Conservation (phyloP, 2,329 filamentous ascomycete species). For the Ustulina deusta region DNA sequence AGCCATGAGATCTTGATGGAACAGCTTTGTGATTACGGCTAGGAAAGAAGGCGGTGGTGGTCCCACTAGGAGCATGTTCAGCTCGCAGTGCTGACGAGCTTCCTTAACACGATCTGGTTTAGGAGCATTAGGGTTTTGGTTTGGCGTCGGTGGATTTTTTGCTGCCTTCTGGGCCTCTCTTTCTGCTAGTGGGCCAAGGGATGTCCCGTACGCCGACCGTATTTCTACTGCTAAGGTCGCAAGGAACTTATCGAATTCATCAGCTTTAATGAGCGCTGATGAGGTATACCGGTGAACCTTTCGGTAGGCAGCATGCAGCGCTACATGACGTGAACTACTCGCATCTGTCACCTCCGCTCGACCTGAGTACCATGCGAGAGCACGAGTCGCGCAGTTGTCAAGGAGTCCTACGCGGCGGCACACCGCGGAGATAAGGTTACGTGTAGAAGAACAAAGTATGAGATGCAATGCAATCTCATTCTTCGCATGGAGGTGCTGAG, state of each 20-base stretch:
- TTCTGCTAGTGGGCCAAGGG: slow-evolving; percentile 58
- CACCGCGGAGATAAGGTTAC: slow-evolving; percentile 76
- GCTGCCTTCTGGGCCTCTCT: slow-evolving; percentile 58
- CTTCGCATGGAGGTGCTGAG: slow-evolving; percentile 63
- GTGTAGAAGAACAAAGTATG: slow-evolving; percentile 78
- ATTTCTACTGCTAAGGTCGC: slow-evolving; percentile 62
- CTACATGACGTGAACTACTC: slow-evolving; percentile 60
- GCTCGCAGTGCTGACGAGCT: slow-evolving; percentile 62
- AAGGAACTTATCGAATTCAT: slow-evolving; percentile 73
- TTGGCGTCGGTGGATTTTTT: slow-evolving; percentile 60
- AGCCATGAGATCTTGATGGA: slow-evolving; percentile 68
- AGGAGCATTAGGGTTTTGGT: slow-evolving; percentile 49
- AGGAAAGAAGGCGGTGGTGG: slow-evolving; percentile 62
- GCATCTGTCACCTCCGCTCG: slow-evolving; percentile 57
- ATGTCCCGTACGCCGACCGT: slow-evolving; percentile 62
- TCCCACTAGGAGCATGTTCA: slow-evolving; percentile 63
- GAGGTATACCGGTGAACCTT: slow-evolving; percentile 65
- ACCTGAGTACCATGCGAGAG: slow-evolving; percentile 64
- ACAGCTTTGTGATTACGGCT: slow-evolving; percentile 72
- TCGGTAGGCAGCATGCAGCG: slow-evolving; percentile 68
- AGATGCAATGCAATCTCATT: slow-evolving; percentile 72
- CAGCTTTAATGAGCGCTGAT: slow-evolving; percentile 66
- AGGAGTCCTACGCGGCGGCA: slow-evolving; percentile 73
- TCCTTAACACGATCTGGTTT: slow-evolving; percentile 54
- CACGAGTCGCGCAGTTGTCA: slow-evolving; percentile 61